phyloP scores from a whole-genome alignment of 352 stramenopile species.

The Phytophthora palmivora region DNA sequence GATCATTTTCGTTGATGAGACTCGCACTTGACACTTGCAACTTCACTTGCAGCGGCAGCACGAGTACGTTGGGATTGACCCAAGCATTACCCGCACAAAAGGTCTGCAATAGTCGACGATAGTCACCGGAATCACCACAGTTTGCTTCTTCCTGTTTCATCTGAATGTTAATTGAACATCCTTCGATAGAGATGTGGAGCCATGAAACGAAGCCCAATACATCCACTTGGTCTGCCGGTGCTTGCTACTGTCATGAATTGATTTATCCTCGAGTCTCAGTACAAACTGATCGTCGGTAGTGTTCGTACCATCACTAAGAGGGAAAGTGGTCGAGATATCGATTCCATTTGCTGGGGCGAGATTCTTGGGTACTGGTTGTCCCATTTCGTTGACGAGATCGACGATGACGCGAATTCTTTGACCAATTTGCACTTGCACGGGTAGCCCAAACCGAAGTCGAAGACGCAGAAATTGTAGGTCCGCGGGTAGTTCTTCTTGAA shows the following conservation, averaged over 20 bases:
- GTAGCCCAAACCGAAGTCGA: constrained; percentile 55
- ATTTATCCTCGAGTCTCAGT: constrained; percentile 14
- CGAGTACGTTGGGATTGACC: constrained; percentile 29
- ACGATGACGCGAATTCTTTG: constrained; percentile 46
- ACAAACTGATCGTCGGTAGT: background rate
- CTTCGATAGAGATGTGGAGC: background rate
- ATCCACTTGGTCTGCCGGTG: constrained; percentile 20
- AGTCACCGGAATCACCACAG: background rate
- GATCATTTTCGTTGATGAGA: background rate
- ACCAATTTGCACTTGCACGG: constrained; percentile 23
- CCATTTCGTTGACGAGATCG: constrained; percentile 70
- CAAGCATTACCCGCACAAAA: constrained; percentile 54
- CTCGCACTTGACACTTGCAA: constrained; percentile 6
- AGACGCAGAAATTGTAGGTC: constrained; percentile 53
- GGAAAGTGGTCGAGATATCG: constrained; percentile 1
- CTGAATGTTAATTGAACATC: constrained; percentile 8
- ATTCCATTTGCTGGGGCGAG: background rate
- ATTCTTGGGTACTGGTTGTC: constrained; percentile 23
- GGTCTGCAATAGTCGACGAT: constrained; percentile 29
- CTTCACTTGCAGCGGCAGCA: constrained; percentile 45
- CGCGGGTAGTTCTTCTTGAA: no score
- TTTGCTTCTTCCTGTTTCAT: background rate
- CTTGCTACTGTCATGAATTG: background rate
- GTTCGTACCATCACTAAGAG: background rate
- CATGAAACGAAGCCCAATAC: constrained; percentile 3